phyloP scores from a whole-genome alignment of 75 land plant genomes.

The Ceratopteris richardii region DNA sequence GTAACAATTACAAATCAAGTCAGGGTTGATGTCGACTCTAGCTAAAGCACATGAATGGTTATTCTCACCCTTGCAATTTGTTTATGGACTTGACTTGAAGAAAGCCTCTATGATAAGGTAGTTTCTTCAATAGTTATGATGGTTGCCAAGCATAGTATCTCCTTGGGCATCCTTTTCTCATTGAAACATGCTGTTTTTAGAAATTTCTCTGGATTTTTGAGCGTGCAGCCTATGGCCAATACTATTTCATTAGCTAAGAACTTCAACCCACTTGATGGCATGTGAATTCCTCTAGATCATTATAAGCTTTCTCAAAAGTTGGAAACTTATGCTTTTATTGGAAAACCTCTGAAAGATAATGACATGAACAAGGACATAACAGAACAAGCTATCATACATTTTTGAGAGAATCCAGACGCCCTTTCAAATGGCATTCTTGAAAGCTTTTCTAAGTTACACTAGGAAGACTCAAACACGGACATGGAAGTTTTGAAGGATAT shows the following conservation, averaged over 20 bases:
- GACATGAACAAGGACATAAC: conserved; percentile 69
- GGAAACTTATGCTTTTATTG: conserved; percentile 67
- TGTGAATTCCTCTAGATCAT: conserved; percentile 91
- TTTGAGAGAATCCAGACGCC: conserved; percentile 50
- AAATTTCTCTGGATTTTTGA: conserved; percentile 78
- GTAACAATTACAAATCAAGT: conserved; percentile 89
- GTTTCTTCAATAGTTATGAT: conserved; percentile 54
- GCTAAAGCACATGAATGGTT: conserved; percentile 93
- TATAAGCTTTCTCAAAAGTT: conserved; percentile 71
- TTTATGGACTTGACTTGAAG: conserved; percentile 89
- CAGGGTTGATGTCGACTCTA: conserved; percentile 76
- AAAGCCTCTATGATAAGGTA: conserved; percentile 75
- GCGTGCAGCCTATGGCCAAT: conserved; percentile 70
- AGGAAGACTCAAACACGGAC: conserved; percentile 20
- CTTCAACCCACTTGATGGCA: conserved; percentile 81
- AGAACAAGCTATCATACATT: conserved; percentile 87
- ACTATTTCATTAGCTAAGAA: conserved; percentile 48
- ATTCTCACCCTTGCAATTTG: conserved; percentile 84
- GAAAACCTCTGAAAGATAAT: conserved; percentile 26
- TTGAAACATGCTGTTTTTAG: conserved; percentile 65
- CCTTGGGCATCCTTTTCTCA: conserved; percentile 27
- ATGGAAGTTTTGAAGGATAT: too few relatives aligned
- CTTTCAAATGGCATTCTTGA: conserved; percentile 45
- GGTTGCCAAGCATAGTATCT: conserved; percentile 59
- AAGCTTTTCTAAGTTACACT: conserved; percentile 37